Base-by-base conservation (phyloP, 1,284 basidiomycete genomes). In the Cerioporus squamosus region DNA sequence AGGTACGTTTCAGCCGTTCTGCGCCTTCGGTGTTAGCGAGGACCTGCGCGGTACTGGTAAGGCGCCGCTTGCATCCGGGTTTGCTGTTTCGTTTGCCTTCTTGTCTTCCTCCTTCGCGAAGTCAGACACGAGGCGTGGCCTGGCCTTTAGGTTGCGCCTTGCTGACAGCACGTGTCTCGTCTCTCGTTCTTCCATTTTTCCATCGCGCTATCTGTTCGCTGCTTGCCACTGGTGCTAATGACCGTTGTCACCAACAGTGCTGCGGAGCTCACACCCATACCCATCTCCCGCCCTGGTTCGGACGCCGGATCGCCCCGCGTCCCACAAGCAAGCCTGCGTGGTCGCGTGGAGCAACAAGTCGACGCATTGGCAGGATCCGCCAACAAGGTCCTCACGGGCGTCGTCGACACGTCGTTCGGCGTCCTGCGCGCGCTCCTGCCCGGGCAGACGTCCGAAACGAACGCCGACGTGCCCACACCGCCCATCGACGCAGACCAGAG, bases 371-470 rank as follows among this genome's bases (percentile, higher is more conserved):
- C 92, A 0, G 91, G 85, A 10, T 90, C 90, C 0, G 93, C 94
- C 14, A 93, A 93, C 72, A 94, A 93, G 70, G 91, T 94, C 44
- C 80, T 95, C 52, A 87, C 81, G 1, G 93, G 92, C 20, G 93
- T 95, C 39, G 88, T 95, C 51, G 94, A 95, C 69, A 86, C 91
- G 1, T 93, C 84, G 12, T 86, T 95, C 74, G 90, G 90, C 10
- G 90, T 94, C 45, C 78, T 95, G 2, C 83, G 90, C 17, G 87
- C 91, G 0, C 77, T 95, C 18, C 73, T 80, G 8, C 77, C 75
- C 3, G 75, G 72, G 17, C 69, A 68, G 47, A 57, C 58, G 9
- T 62, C 70, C 2, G 70, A 71, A 29, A 53, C 70, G 3, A 70
- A 65, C 17, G 60, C 68, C 10, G 63, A 64, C 58, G 71, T 71